These are phyloP conservation scores for Alopecurus myosuroides DNA, from an alignment of 176 grass and related monocot genomes.

Conservation along the genomic window DNA sequence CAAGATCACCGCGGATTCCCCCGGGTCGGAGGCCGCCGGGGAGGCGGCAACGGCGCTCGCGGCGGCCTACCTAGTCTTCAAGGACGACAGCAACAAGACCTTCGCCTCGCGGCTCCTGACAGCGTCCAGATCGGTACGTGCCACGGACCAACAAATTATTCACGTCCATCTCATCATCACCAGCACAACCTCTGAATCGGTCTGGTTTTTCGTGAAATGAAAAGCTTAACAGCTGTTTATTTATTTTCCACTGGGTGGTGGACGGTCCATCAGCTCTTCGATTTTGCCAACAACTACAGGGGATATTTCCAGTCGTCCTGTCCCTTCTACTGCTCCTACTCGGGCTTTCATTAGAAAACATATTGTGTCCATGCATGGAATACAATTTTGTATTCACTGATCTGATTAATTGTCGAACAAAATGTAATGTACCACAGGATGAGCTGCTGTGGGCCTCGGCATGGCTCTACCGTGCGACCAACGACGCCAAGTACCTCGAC, in stretches of 20 bases:
- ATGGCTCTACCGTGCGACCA: constrained; percentile 54
- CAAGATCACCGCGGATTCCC: constrained; percentile 40
- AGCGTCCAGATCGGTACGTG: constrained; percentile 35
- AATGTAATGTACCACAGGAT: constrained; percentile 9
- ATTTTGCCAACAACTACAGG: constrained; percentile 48
- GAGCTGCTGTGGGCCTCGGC: constrained; percentile 56
- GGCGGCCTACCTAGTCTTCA: constrained; percentile 37
- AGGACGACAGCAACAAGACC: constrained; percentile 12
- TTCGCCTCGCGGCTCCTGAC: constrained; percentile 22
- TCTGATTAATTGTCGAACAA: background rate
- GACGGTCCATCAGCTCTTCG: constrained; percentile 33
- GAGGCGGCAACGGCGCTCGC: constrained; percentile 45
- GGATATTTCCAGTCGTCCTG: constrained; percentile 61
- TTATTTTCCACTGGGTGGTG: background rate
- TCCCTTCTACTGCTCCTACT: constrained; percentile 67
- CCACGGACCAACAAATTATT: no score
- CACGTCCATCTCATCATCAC: no score
- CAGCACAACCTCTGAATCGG: no score
- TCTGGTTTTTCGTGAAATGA: no score
- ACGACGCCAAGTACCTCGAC: constrained; percentile 33
- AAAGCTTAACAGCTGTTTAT: no score
- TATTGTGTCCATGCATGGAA: background rate
- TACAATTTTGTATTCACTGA: background rate
- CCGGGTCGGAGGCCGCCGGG: constrained; percentile 51
- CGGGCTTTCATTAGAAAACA: no score